Conservation (phyloP, 495 filamentous ascomycete species). For the Penicillium silybi region DNA sequence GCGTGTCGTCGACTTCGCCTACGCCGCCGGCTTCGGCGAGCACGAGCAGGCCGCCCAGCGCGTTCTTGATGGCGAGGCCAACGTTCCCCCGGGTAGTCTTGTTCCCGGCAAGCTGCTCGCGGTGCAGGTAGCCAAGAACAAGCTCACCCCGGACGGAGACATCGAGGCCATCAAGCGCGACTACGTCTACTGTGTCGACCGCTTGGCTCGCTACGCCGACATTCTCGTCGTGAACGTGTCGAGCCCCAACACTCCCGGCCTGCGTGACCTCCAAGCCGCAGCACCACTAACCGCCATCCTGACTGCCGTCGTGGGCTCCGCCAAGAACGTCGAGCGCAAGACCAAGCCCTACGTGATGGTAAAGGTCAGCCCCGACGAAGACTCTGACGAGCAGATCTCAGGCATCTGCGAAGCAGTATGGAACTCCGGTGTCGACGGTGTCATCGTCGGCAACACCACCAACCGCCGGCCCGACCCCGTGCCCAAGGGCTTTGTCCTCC, state of each 20-base stretch:
- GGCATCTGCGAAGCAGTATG: constrained; percentile 87
- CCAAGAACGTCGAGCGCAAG: constrained; percentile 59
- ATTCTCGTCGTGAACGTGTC: constrained; percentile 96
- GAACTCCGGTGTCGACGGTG: constrained; percentile 80
- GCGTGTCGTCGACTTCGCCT: constrained; percentile 73
- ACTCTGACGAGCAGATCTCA: constrained; percentile 71
- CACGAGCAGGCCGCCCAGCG: constrained; percentile 60
- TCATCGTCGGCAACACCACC: constrained; percentile 98
- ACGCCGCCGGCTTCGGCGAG: constrained; percentile 58
- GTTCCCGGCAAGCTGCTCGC: constrained; percentile 69
- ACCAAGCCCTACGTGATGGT: constrained; percentile 87
- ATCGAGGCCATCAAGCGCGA: constrained; percentile 78
- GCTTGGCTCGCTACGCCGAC: constrained; percentile 81
- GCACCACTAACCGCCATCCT: constrained; percentile 79
- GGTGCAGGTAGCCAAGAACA: constrained; percentile 99
- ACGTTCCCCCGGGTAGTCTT: constrained; percentile 69
- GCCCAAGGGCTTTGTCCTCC: constrained; percentile 58
- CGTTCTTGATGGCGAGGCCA: constrained; percentile 67
- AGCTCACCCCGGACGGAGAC: constrained; percentile 76
- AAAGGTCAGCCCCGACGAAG: constrained; percentile 94
- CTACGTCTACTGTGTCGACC: constrained; percentile 81
- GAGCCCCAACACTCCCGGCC: constrained; percentile 89
- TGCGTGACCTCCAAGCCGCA: constrained; percentile 76
- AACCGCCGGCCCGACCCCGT: constrained; percentile 70
- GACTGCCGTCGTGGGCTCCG: constrained; percentile 75